Percentiles rank a stretch among this genome's conserved stretches.
phyloP scores from a whole-genome alignment of 805 yeast species.

The Candida sanyiensis region DNA sequence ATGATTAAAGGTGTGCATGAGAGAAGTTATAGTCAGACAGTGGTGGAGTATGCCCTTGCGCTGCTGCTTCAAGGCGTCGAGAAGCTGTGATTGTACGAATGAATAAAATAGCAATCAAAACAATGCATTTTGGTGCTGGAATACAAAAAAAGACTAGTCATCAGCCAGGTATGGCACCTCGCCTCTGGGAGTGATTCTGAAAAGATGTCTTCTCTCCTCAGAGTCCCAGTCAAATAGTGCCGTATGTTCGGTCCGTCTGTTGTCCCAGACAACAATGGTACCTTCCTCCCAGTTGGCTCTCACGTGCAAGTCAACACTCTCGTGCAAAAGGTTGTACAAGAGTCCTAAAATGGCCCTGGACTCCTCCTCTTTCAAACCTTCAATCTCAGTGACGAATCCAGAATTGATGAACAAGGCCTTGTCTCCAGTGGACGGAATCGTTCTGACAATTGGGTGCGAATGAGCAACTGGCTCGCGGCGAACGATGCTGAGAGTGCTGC shows the following conservation, averaged over 20 bases:
- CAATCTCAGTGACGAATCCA: conserved; percentile 51
- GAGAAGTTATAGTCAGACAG: conserved; percentile 48
- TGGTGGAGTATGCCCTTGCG: conserved; percentile 41
- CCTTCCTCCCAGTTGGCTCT: conserved; percentile 59
- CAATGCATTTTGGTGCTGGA: not conserved
- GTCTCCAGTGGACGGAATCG: conserved; percentile 56
- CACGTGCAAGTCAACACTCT: conserved; percentile 46
- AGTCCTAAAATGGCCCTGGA: conserved; percentile 49
- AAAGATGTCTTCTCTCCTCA: conserved; percentile 28
- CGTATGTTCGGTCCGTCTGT: conserved; percentile 54
- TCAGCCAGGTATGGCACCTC: conserved; percentile 7
- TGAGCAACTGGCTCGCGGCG: conserved; percentile 51
- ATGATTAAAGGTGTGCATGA: conserved; percentile 48
- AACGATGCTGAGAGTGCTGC: conserved; percentile 28
- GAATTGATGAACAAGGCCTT: conserved; percentile 48
- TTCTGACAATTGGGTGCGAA: conserved; percentile 58
- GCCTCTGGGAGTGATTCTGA: conserved; percentile 13
- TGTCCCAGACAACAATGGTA: conserved; percentile 66
- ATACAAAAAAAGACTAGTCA: too few species aligned
- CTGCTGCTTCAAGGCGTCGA: conserved; percentile 14
- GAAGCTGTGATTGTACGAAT: not conserved
- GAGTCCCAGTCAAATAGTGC: conserved; percentile 60
- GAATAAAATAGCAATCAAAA: not conserved
- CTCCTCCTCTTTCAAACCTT: conserved; percentile 63
- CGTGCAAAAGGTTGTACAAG: conserved; percentile 43